These are phyloP conservation scores for Zea luxurians DNA, from an alignment of 176 grass and related monocot genomes.

Conservation along the genomic window DNA sequence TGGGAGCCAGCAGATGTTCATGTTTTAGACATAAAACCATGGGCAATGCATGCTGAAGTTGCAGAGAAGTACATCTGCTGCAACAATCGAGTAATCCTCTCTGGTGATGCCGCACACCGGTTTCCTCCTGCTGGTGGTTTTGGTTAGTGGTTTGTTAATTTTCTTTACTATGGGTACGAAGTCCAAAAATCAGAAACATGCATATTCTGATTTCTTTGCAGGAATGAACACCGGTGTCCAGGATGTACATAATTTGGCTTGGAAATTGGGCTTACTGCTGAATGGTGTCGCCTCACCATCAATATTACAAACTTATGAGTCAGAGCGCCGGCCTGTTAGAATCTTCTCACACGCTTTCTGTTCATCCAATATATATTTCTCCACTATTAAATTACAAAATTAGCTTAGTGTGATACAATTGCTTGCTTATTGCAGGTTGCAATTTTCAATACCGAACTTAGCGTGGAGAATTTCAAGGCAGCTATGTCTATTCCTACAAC, in stretches of 20 bases:
- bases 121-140: slow-evolving; percentile 97
- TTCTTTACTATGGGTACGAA: slow-evolving; percentile 3
- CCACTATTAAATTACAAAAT: slow-evolving; percentile 2
- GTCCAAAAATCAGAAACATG: slow-evolving; percentile 9
- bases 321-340: slow-evolving; percentile 78
- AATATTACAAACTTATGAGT: slow-evolving; percentile 81
- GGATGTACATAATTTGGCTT: slow-evolving; percentile 93
- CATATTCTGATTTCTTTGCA: slow-evolving; percentile 43
- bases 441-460: slow-evolving; percentile 81
- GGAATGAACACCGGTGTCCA: slow-evolving; percentile 99
- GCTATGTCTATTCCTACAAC: slow-evolving; percentile 89
- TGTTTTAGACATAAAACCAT: slow-evolving; percentile 89
- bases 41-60: slow-evolving; percentile 98
- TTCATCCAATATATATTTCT: slow-evolving; percentile 16
- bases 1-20: slow-evolving; percentile 68
- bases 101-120: slow-evolving; percentile 86
- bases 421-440: slow-evolving; percentile 76
- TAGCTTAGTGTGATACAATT: slow-evolving; percentile 19
- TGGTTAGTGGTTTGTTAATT: slow-evolving; percentile 48
- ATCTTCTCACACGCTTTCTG: slow-evolving; percentile 35
- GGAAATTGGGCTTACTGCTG: slow-evolving; percentile 72
- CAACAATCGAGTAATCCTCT: slow-evolving; percentile 68
- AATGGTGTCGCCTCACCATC: slow-evolving; percentile 61
- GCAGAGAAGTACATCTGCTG: slow-evolving; percentile 76
- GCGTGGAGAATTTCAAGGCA: slow-evolving; percentile 87